Percentiles rank a stretch among this genome's conserved stretches.
These are phyloP conservation scores for Ilyonectria mors-panacis DNA, from an alignment of 2,329 filamentous ascomycete genomes.

Conservation along the genomic window DNA sequence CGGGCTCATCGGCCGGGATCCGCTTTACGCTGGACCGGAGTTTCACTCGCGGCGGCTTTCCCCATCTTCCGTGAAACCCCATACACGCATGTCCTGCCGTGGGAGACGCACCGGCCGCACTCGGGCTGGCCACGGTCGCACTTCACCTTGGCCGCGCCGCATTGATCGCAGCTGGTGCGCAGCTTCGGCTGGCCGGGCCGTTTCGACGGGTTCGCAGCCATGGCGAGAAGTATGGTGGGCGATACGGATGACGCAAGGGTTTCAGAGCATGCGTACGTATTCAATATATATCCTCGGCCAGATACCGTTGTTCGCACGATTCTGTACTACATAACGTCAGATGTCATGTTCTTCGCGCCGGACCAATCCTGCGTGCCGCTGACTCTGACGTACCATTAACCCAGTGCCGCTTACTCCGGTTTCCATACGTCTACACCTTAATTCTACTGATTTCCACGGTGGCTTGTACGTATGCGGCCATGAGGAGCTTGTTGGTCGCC, in stretches of 20 bases:
- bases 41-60: slow-evolving; percentile 23
- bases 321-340: slow-evolving; percentile 12
- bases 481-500: slow-evolving; percentile 3
- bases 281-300: slow-evolving; percentile 4
- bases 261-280: background rate
- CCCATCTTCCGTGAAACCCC: slow-evolving; percentile 25
- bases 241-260: background rate
- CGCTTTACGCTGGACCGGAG: slow-evolving; percentile 15
- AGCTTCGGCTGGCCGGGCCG: slow-evolving; percentile 14
- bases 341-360: slow-evolving; percentile 13
- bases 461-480: slow-evolving; percentile 2
- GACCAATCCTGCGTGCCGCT: slow-evolving; percentile 6
- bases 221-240: background rate
- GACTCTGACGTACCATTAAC: slow-evolving; percentile 1
- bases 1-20: background rate
- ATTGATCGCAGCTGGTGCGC: slow-evolving; percentile 22
- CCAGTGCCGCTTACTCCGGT: slow-evolving; percentile 18
- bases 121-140: slow-evolving; percentile 19
- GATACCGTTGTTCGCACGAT: slow-evolving; percentile 1
- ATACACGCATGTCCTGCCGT: slow-evolving; percentile 20
- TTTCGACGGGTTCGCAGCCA: slow-evolving; percentile 10
- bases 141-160: slow-evolving; percentile 21
- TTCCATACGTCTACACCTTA: background rate
- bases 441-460: slow-evolving; percentile 1
- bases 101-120: slow-evolving; percentile 20